phyloP scores from a whole-genome alignment of 73 alveolate species.

The Paramecium tetraurelia region DNA sequence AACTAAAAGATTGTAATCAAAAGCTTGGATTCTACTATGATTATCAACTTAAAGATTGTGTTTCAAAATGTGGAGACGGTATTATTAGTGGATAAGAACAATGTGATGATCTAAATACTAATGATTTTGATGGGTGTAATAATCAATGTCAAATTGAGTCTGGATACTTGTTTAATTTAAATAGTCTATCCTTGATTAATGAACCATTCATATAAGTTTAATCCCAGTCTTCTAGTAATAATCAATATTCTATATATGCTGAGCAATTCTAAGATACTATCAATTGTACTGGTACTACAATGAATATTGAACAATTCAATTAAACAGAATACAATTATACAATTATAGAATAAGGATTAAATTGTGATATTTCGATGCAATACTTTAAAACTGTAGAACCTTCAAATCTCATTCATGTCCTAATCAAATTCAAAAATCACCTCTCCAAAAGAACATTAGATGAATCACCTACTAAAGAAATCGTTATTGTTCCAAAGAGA shows the following conservation, averaged over 20 bases:
- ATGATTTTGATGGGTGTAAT: neutral
- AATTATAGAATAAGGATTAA: neutral
- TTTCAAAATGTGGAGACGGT: neutral
- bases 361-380: neutral
- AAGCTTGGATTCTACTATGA: neutral
- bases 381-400: neutral
- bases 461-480: neutral
- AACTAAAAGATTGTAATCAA: neutral
- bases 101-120: neutral
- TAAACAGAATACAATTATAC: neutral
- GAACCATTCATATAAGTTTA: neutral
- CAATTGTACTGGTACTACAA: neutral
- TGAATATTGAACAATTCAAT: neutral
- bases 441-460: neutral
- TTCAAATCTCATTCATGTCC: neutral
- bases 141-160: neutral
- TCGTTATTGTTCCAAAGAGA: neutral
- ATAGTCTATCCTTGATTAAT: neutral
- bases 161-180: neutral
- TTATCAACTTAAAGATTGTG: neutral
- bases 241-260: neutral
- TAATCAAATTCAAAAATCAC: neutral
- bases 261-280: neutral
- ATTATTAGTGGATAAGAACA: neutral
- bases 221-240: neutral